Percentiles rank a stretch among this genome's conserved stretches.
Conservation (phyloP, 768 basidiomycete genomes). For the Tephrocybe sp. region DNA sequence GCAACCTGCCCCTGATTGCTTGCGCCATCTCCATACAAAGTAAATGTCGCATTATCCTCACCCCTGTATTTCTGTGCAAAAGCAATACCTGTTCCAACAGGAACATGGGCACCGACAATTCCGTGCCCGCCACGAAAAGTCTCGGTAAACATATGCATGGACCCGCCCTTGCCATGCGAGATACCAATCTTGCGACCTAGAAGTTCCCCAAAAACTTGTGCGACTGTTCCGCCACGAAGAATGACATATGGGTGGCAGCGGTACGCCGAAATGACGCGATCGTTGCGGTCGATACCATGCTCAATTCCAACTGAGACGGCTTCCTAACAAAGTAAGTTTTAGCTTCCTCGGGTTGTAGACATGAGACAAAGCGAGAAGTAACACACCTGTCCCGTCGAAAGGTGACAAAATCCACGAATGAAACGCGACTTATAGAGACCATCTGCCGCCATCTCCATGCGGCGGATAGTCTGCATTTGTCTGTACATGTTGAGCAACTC, state of each 20-base stretch:
- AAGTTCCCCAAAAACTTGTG: conserved; percentile 89
- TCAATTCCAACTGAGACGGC: conserved; percentile 96
- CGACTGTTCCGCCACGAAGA: conserved; percentile 88
- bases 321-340: conserved; percentile 56
- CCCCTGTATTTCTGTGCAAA: conserved; percentile 88
- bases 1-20: conserved; percentile 99
- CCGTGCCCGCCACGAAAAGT: conserved; percentile 98
- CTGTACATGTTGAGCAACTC: conserved; percentile 86
- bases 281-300: conserved; percentile 77
- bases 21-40: conserved; percentile 96
- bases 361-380: conserved; percentile 30
- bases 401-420: conserved; percentile 97
- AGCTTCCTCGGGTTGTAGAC: background rate
- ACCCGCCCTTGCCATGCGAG: conserved; percentile 97
- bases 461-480: conserved; percentile 87
- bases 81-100: conserved; percentile 89
- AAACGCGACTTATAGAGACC: conserved; percentile 96
- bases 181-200: conserved; percentile 90
- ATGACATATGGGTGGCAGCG: conserved; percentile 98
- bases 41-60: conserved; percentile 80
- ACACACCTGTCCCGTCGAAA: conserved; percentile 92
- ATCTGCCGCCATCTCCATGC: conserved; percentile 98
- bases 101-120: conserved; percentile 98
- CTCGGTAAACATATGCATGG: conserved; percentile 99
- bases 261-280: conserved; percentile 95